phyloP scores from a whole-genome alignment of 179 eudicot genomes.

The Carnegiea gigantea region DNA sequence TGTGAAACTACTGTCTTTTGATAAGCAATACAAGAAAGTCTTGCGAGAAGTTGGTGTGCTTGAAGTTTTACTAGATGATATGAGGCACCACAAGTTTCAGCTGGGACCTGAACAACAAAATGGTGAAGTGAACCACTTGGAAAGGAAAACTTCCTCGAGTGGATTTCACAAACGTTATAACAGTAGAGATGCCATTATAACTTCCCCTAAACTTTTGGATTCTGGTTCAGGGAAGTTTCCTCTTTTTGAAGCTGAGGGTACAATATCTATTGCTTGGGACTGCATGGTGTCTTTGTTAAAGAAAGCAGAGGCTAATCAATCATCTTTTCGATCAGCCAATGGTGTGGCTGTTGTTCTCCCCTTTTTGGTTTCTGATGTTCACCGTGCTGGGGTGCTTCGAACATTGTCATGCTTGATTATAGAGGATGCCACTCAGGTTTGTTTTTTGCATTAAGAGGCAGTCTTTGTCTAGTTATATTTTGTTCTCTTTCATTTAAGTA shows the following conservation, averaged over 20 bases:
- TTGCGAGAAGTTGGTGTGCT: slow-evolving; percentile 98
- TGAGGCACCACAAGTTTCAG: slow-evolving; percentile 85
- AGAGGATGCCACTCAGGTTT: slow-evolving; percentile 85
- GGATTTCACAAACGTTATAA: slow-evolving; percentile 85
- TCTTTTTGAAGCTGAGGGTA: slow-evolving; percentile 77
- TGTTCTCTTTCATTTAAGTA: background rate
- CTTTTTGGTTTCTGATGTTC: slow-evolving; percentile 77
- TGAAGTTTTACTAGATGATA: slow-evolving; percentile 92
- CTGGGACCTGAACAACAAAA: slow-evolving; percentile 56
- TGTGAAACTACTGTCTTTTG: slow-evolving; percentile 91
- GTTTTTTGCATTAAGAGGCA: slow-evolving; percentile 12
- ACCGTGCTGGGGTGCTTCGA: slow-evolving; percentile 93
- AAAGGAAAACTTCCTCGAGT: slow-evolving; percentile 58
- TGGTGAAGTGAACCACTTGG: slow-evolving; percentile 43
- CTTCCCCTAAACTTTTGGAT: slow-evolving; percentile 87
- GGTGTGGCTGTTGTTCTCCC: slow-evolving; percentile 84
- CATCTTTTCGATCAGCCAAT: slow-evolving; percentile 80
- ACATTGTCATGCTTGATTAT: slow-evolving; percentile 85
- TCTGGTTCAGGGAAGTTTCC: slow-evolving; percentile 83
- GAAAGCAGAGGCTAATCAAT: slow-evolving; percentile 95
- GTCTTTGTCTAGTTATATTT: slow-evolving; percentile 1
- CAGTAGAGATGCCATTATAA: slow-evolving; percentile 78
- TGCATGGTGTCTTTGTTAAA: slow-evolving; percentile 87
- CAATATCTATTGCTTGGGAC: slow-evolving; percentile 90
- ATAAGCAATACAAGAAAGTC: slow-evolving; percentile 92